Evolutionary conservation across 2,329 filamentous ascomycete species (phyloP), one percentile per base, ranked within the genome.

Genomic region (Aspergillus texensis): DNA sequence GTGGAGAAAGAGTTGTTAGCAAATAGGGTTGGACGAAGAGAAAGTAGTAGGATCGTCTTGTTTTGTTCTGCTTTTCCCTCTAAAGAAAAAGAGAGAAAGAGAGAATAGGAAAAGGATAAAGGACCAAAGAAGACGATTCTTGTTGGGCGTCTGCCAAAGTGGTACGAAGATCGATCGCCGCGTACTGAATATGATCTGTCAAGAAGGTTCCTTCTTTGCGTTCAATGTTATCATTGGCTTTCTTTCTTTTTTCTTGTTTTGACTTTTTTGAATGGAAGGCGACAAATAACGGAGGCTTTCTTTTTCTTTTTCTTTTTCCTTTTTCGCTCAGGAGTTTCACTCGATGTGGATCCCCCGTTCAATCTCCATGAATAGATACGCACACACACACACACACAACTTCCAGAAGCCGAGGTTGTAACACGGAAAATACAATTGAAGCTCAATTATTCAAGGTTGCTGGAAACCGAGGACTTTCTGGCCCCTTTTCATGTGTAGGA

Each of bases 111-210:
- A 48, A 19, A 24, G 12, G 21, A 48, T 8, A 48, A 16, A 46
- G 21, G 12, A 14, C 12, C 12, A 28, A 52, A 21, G 28, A 52
- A 52, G 28, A 32, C 4, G 9, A 52, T 34, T 5, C 12, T 52
- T 32, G 48, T 32, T 52, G 48, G 48, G 6, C 16, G 21, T 32
- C 28, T 52, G 48, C 14, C n/a, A 52, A 32, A 52, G 48, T 34
- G 28, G n/a, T 34, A 52, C 39, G 3, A 41, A 41, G 11, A 52
- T 32, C 4, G 14, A 28, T 19, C 24, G 45, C 21, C 45, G 12
- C 24, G 24, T 28, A 26, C 14, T 32, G 46, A 34, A 57, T 64
- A 41, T 64, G 62, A 64, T 64, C 62, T 59, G 57, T 64, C 62
- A 60, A 60, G 28, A 34, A 6, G 4, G 8, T 28, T 48, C 26